A percentile compares a stretch with the other conserved stretches of the same genome.
phyloP scores from a whole-genome alignment of 2,329 filamentous ascomycete species.

The Neospermospora avenae region DNA sequence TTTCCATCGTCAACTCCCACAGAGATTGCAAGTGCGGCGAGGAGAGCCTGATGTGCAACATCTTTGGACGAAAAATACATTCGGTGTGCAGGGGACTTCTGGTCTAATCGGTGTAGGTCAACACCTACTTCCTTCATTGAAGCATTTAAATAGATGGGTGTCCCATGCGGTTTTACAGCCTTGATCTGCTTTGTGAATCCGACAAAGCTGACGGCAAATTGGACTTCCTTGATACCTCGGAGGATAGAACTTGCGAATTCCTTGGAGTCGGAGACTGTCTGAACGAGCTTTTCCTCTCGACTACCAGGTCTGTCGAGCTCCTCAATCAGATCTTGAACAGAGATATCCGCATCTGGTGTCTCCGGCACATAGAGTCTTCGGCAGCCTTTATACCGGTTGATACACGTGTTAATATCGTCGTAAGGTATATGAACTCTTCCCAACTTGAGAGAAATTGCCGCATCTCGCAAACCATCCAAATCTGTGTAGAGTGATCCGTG shows the following conservation, averaged over 20 bases:
- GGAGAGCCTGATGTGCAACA: constrained; percentile 88
- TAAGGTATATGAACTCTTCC: constrained; percentile 87
- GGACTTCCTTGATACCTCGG: constrained; percentile 91
- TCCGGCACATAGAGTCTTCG: constrained; percentile 30
- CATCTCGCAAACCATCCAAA: constrained; percentile 82
- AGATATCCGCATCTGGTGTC: constrained; percentile 49
- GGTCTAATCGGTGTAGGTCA: constrained; percentile 86
- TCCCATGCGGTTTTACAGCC: constrained; percentile 60
- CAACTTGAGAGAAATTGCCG: constrained; percentile 84
- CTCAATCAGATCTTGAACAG: constrained; percentile 69
- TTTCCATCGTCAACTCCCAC: constrained; percentile 89
- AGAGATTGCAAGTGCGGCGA: constrained; percentile 89
- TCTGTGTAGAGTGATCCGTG: constrained; percentile 87
- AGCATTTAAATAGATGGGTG: constrained; percentile 77
- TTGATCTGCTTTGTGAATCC: constrained; percentile 79
- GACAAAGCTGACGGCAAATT: constrained; percentile 90
- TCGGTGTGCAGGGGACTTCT: constrained; percentile 88
- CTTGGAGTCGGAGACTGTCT: constrained; percentile 85
- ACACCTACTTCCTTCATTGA: constrained; percentile 96
- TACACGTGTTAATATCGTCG: constrained; percentile 73
- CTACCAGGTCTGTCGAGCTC: constrained; percentile 64
- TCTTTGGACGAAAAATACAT: constrained; percentile 97
- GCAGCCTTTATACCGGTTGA: constrained; percentile 52
- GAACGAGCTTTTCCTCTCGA: constrained; percentile 64
- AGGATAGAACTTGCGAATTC: constrained; percentile 89